phyloP scores from a whole-genome alignment of 768 basidiomycete genomes.

The Auricularia heimuer region DNA sequence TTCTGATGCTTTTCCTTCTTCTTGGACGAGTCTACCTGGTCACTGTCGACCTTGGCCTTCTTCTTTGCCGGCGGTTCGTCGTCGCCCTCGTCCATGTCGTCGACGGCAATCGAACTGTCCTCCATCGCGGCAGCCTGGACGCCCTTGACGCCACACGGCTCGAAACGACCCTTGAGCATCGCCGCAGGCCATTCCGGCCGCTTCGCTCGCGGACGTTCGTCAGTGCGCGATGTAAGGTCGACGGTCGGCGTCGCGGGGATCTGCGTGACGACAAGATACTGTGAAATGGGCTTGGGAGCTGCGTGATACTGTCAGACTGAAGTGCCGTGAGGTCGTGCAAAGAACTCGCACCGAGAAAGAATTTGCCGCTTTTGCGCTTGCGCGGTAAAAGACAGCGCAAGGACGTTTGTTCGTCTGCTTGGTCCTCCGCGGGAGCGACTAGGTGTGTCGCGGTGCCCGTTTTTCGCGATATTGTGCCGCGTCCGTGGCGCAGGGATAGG shows the following conservation, averaged over 20 bases:
- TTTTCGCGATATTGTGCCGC: constrained; percentile 42
- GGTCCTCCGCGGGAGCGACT: constrained; percentile 11
- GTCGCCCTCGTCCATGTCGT: constrained; percentile 8
- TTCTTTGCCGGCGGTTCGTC: constrained; percentile 1
- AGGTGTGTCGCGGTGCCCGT: constrained; percentile 25
- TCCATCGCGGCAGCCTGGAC: not conserved
- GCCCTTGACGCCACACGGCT: not conserved
- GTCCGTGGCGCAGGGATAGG: constrained; percentile 38
- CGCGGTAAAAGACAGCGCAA: constrained; percentile 59
- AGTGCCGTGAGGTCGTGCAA: not conserved
- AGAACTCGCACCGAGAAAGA: constrained; percentile 41
- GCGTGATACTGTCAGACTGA: not conserved
- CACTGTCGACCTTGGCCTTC: constrained; percentile 19
- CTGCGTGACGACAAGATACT: not conserved
- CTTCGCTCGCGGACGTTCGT: not conserved
- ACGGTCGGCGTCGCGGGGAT: not conserved
- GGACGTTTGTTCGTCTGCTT: constrained; percentile 45
- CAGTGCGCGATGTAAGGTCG: not conserved
- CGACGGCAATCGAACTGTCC: constrained; percentile 4
- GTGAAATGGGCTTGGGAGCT: not conserved
- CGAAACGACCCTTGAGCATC: not conserved
- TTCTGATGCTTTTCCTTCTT: constrained; percentile 18
- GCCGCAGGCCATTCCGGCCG: not conserved
- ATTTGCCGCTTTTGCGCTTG: constrained; percentile 45
- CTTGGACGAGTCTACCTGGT: constrained; percentile 6